Percentiles rank a stretch among this genome's conserved stretches.
phyloP scores from a whole-genome alignment of 257 asterid genomes.

The Misopates orontium region DNA sequence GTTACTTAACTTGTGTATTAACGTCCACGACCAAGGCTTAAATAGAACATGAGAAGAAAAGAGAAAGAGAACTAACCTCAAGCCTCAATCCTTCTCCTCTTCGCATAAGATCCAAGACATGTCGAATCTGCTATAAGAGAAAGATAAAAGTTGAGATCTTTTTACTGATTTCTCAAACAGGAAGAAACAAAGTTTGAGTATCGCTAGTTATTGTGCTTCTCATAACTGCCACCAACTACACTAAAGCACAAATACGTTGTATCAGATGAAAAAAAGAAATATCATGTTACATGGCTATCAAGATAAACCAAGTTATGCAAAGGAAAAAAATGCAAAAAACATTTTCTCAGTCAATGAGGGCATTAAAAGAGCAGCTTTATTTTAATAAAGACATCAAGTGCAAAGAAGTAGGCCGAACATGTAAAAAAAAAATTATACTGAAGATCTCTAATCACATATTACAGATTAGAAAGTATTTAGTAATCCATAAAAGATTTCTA shows the following conservation, averaged over 20 bases:
- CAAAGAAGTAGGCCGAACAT: neutral
- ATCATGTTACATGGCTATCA: neutral
- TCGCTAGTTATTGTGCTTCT: conserved; percentile 11
- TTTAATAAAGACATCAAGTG: neutral
- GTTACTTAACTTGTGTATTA: neutral
- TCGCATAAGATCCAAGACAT: conserved; percentile 89
- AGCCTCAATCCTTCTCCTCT: conserved; percentile 84
- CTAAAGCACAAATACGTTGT: neutral
- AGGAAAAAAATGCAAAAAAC: neutral
- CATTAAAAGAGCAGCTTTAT: neutral
- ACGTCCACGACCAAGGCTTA: neutral
- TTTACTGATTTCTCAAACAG: neutral
- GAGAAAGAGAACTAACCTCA: conserved; percentile 62
- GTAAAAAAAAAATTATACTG: neutral
- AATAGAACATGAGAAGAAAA: neutral
- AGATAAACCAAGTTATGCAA: conserved; percentile 3
- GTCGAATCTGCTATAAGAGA: conserved; percentile 73
- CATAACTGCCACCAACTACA: conserved; percentile 6
- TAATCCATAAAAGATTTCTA: neutral
- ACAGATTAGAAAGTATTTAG: no score
- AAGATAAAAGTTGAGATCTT: neutral
- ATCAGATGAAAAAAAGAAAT: conserved; percentile 1
- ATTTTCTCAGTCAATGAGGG: neutral
- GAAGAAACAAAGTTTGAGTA: neutral
- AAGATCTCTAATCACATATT: no score